Percentiles rank a stretch among this genome's conserved stretches.
These are phyloP conservation scores for Clonostachys solani DNA, from an alignment of 2,329 filamentous ascomycete genomes.

Conservation along the genomic window DNA sequence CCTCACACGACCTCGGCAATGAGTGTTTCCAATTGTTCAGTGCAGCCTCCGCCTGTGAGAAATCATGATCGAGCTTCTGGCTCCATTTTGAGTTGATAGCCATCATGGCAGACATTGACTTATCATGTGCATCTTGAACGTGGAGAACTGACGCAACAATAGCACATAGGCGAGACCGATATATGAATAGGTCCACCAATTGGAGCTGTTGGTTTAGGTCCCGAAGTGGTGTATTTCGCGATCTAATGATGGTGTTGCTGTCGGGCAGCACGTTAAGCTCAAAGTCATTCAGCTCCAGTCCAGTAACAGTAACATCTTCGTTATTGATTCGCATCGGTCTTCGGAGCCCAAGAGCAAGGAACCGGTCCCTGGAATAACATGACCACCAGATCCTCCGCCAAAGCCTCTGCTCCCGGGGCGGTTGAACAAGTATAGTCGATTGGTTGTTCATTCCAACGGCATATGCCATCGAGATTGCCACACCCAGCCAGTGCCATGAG, in stretches of 20 bases:
- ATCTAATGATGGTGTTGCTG: slow-evolving; percentile 44
- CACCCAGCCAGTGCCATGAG: slow-evolving; percentile 98
- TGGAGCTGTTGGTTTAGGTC: slow-evolving; percentile 60
- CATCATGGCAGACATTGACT: too few species aligned
- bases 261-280: slow-evolving; percentile 65
- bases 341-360: slow-evolving; percentile 91
- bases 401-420: slow-evolving; percentile 67
- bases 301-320: slow-evolving; percentile 89
- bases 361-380: slow-evolving; percentile 88
- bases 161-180: slow-evolving; percentile 84
- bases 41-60: too few species aligned
- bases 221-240: too few species aligned
- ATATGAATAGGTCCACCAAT: slow-evolving; percentile 82
- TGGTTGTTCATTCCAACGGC: slow-evolving; percentile 92
- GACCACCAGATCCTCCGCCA: slow-evolving; percentile 99
- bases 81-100: too few species aligned
- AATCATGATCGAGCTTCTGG: too few species aligned
- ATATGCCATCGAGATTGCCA: slow-evolving; percentile 87
- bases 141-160: slow-evolving; percentile 57
- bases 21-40: too few species aligned
- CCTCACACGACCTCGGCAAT: too few species aligned
- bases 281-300: slow-evolving; percentile 82
- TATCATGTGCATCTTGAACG: too few species aligned
- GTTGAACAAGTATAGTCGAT: slow-evolving; percentile 71
- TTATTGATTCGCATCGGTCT: slow-evolving; percentile 89